Evolutionary conservation across 1,284 basidiomycete species (phyloP).

Genomic region (Cryptococcus sp.): DNA sequence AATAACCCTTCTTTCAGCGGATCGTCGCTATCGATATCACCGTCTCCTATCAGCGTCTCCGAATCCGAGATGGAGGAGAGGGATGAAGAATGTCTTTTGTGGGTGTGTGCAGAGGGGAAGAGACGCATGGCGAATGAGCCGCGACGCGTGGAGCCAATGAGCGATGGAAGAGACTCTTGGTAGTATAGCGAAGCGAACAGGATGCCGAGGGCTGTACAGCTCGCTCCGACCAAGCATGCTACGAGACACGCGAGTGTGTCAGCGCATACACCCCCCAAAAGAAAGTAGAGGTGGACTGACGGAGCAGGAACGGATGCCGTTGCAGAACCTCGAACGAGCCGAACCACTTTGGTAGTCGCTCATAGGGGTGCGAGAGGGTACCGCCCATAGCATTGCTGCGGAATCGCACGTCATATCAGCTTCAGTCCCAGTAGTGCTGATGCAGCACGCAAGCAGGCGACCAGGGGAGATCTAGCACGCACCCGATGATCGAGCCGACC

Average conservation of each 20-base stretch:
- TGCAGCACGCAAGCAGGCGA: background rate
- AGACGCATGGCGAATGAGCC: background rate
- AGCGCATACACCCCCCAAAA: background rate
- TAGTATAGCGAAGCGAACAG: slow-evolving; percentile 52
- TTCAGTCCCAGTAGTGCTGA: background rate
- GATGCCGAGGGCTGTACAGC: slow-evolving; percentile 52
- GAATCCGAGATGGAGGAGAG: slow-evolving; percentile 15
- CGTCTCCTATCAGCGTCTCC: slow-evolving; percentile 23
- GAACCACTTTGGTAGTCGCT: slow-evolving; percentile 54
- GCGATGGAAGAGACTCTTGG: slow-evolving; percentile 34
- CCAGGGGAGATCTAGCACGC: slow-evolving; percentile 2
- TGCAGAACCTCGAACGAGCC: slow-evolving; percentile 44
- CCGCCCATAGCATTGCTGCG: slow-evolving; percentile 40
- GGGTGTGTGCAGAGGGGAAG: slow-evolving; percentile 9
- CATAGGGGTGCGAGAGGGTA: slow-evolving; percentile 52
- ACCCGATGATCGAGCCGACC: slow-evolving; percentile 47
- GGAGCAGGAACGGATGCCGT: slow-evolving; percentile 55
- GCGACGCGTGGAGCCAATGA: slow-evolving; percentile 3
- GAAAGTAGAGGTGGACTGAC: slow-evolving; percentile 18
- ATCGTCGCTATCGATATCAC: slow-evolving; percentile 1
- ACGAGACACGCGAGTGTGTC: background rate
- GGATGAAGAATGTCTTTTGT: slow-evolving; percentile 11
- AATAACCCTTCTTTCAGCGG: slow-evolving; percentile 17
- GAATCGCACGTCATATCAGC: slow-evolving; percentile 7
- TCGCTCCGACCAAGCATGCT: slow-evolving; percentile 53